Evolutionary conservation across 768 basidiomycete species (phyloP), one percentile per base, ranked within the genome.

Genomic region (Pleurotus ostreatus): DNA sequence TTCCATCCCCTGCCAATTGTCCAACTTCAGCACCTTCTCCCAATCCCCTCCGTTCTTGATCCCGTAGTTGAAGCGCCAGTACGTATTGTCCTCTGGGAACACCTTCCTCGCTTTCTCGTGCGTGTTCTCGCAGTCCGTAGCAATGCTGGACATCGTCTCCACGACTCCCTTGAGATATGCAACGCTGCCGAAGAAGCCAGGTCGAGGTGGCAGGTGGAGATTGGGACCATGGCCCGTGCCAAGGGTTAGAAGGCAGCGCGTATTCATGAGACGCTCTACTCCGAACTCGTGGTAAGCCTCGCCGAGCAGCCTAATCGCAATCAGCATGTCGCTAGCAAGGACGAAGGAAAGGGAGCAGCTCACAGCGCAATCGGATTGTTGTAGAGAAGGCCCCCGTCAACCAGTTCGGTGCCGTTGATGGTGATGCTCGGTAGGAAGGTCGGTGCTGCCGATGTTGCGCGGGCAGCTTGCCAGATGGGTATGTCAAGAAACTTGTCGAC

Each of bases 381-480:
- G 55, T 46, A 59, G 15, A 56, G 30, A 16, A 61, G n/a, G 12
- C 62, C 62, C 1, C 57, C 62, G 46, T 61, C 60, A 11, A 65
- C n/a, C 12, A 57, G 59, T 13, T 41, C 49, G 12, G 44, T 30
- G 8, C 34, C 37, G 1, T 57, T 60, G 15, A 66, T 61, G 6
- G n/a, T 16, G 11, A 69, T 62, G 9, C 57, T 54, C 6, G 62
- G 59, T 58, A 68, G 68, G 45, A 70, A 63, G 1, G 57, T 57
- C 0, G 66, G 64, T 3, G 65, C 63, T 7, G 69, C 70, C 18
- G 66, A 64, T 0, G 69, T 70, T 0, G 69, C 69, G 3, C 69
- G 63, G 2, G 62, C 66, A 3, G 67, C 67, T 47, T 70, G 64
- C 69, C 69, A 70, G 18, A 70, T 69, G 18, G 45, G 59, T 39